Conservation (phyloP, 768 basidiomycete genomes). For the Boletus rex-veris region DNA sequence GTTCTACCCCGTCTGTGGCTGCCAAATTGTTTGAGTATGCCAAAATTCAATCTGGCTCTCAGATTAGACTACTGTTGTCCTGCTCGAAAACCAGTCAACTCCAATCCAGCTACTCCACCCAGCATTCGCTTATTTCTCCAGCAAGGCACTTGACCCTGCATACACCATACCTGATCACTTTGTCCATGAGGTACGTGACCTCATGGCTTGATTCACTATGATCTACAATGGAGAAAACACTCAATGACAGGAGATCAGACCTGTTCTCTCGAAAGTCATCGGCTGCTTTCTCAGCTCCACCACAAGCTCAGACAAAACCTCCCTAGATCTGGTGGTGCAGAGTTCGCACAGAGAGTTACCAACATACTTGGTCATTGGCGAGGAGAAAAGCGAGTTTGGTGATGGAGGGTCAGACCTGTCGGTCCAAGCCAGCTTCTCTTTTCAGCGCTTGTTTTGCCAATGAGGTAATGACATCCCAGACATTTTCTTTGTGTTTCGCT, state of each 20-base stretch:
- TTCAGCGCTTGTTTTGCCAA: constrained; percentile 13
- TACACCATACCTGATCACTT: constrained; percentile 8
- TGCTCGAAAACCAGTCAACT: neutral
- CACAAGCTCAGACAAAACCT: neutral
- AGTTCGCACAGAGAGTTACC: neutral
- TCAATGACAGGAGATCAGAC: neutral
- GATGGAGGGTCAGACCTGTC: constrained; percentile 29
- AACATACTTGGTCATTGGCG: constrained; percentile 11
- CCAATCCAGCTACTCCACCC: constrained; percentile 19
- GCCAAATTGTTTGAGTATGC: constrained; percentile 10
- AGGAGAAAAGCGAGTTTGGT: constrained; percentile 17
- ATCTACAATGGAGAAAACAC: constrained; percentile 8
- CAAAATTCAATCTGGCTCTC: neutral
- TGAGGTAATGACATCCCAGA: neutral
- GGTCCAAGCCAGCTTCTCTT: constrained; percentile 28
- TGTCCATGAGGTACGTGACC: neutral
- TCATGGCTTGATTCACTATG: constrained; percentile 15
- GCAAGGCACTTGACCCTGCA: constrained; percentile 13
- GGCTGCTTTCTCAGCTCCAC: neutral
- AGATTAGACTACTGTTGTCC: constrained; percentile 10
- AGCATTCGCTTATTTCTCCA: constrained; percentile 27
- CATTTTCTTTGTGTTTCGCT: neutral
- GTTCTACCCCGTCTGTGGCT: constrained; percentile 5
- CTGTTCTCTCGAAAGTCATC: constrained; percentile 6
- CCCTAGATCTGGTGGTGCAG: constrained; percentile 1